phyloP scores from a whole-genome alignment of 2,329 filamentous ascomycete species.

The Colletotrichum siamense region DNA sequence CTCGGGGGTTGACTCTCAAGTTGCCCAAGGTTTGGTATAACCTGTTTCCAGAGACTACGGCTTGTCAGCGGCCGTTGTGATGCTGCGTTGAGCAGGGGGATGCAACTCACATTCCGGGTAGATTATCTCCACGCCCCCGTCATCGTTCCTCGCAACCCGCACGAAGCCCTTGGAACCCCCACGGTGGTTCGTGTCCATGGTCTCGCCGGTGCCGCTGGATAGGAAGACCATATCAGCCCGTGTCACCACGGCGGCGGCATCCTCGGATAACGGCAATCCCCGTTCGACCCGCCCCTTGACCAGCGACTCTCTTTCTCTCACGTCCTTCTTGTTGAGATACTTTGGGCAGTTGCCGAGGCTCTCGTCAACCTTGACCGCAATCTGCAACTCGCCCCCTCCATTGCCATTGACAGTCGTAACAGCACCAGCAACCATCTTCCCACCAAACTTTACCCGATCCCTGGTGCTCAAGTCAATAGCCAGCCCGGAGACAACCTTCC shows the following conservation, averaged over 20 bases:
- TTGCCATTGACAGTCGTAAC: slow-evolving; percentile 41
- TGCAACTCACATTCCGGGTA: slow-evolving; percentile 73
- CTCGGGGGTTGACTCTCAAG: slow-evolving; percentile 66
- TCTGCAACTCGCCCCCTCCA: slow-evolving; percentile 44
- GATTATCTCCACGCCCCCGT: slow-evolving; percentile 55
- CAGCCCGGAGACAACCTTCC: slow-evolving; percentile 53
- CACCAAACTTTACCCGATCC: slow-evolving; percentile 76
- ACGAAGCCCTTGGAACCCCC: slow-evolving; percentile 79
- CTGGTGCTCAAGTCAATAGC: slow-evolving; percentile 71
- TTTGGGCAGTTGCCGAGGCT: slow-evolving; percentile 87
- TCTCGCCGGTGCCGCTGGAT: slow-evolving; percentile 66
- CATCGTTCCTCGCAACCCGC: slow-evolving; percentile 65
- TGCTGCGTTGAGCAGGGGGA: neutral
- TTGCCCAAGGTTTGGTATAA: slow-evolving; percentile 87
- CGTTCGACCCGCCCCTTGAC: slow-evolving; percentile 27
- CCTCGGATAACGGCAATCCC: slow-evolving; percentile 49
- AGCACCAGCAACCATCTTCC: slow-evolving; percentile 70
- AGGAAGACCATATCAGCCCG: slow-evolving; percentile 81
- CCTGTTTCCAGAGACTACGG: slow-evolving; percentile 73
- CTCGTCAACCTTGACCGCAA: slow-evolving; percentile 74
- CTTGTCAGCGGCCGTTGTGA: neutral
- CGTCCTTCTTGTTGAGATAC: slow-evolving; percentile 78
- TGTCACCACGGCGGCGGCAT: slow-evolving; percentile 64
- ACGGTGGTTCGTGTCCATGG: slow-evolving; percentile 86
- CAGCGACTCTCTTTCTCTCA: slow-evolving; percentile 41